A percentile compares a stretch with the other conserved stretches of the same genome.
Evolutionary conservation across 176 grass and related monocot genomes (phyloP).

Genomic region (Hsuehochloa calcarea): DNA sequence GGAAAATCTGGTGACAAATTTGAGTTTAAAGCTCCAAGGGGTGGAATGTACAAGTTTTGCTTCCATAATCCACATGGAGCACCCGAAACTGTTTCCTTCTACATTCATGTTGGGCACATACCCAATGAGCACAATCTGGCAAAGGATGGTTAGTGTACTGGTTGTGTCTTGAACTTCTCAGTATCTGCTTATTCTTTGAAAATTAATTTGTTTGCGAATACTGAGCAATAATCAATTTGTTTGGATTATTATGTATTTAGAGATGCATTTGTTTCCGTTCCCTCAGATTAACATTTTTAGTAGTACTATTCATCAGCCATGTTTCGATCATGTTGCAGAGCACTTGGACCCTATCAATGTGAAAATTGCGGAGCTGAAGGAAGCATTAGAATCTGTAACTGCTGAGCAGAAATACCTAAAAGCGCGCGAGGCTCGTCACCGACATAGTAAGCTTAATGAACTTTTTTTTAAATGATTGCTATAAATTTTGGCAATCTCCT

Average conservation of each 20-base stretch:
- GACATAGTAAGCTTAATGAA: conserved; percentile 75
- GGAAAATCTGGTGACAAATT: conserved; percentile 98
- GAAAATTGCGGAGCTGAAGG: conserved; percentile 90
- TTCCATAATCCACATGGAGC: conserved; percentile 91
- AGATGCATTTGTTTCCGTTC: not conserved
- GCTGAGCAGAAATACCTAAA: conserved; percentile 93
- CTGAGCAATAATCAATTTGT: not conserved
- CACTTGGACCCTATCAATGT: conserved; percentile 96
- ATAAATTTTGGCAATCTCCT: not conserved
- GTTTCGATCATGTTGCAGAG: conserved; percentile 56
- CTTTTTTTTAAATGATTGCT: not conserved
- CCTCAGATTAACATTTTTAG: not conserved
- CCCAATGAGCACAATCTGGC: conserved; percentile 94
- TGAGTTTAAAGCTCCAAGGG: conserved; percentile 87
- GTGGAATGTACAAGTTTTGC: conserved; percentile 98
- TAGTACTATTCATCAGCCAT: not conserved
- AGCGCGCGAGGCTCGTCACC: conserved; percentile 83
- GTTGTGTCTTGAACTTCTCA: conserved; percentile 16
- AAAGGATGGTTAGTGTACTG: conserved; percentile 76
- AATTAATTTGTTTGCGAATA: not conserved
- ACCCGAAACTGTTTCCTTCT: conserved; percentile 97
- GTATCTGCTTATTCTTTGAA: not conserved
- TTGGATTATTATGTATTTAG: conserved; percentile 1
- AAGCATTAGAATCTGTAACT: conserved; percentile 92
- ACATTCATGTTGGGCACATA: conserved; percentile 98